Evolutionary conservation across 306 rosid species (phyloP).

Genomic region (Astragalus glycyphyllos): DNA sequence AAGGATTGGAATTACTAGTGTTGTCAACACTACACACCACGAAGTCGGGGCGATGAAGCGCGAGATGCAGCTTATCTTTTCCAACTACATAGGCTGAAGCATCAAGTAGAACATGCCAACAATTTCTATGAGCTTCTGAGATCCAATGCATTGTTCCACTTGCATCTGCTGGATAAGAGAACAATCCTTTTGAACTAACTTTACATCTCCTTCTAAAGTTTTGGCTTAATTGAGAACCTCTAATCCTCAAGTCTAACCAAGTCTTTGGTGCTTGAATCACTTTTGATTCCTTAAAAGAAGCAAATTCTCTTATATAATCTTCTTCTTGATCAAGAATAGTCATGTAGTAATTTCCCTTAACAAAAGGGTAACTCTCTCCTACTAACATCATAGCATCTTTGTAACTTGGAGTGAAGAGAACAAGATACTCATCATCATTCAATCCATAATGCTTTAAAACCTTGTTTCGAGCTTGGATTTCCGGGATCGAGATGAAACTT

Average conservation of each 20-base stretch:
- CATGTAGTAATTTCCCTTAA: constrained; percentile 71
- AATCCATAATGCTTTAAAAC: constrained; percentile 80
- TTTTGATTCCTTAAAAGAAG: constrained; percentile 72
- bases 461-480: constrained; percentile 70
- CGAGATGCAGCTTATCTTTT: constrained; percentile 65
- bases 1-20: constrained; percentile 67
- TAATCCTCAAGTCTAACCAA: constrained; percentile 85
- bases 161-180: constrained; percentile 76
- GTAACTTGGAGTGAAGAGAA: constrained; percentile 75
- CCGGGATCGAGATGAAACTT: constrained; percentile 83
- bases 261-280: constrained; percentile 68
- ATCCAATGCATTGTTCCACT: constrained; percentile 90
- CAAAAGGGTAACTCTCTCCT: constrained; percentile 83
- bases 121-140: constrained; percentile 87
- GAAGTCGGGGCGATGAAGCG: constrained; percentile 83
- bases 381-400: constrained; percentile 78
- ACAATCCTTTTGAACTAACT: constrained; percentile 78
- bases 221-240: constrained; percentile 84
- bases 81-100: constrained; percentile 77
- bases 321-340: constrained; percentile 57
- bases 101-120: constrained; percentile 93
- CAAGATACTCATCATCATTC: constrained; percentile 72
- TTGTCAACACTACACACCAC: constrained; percentile 80
- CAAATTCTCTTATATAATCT: constrained; percentile 69
- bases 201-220: constrained; percentile 83